Percentiles rank a stretch among this genome's conserved stretches.
Evolutionary conservation across 257 asterid genomes (phyloP).

Genomic region (Przewalskia tangutica): DNA sequence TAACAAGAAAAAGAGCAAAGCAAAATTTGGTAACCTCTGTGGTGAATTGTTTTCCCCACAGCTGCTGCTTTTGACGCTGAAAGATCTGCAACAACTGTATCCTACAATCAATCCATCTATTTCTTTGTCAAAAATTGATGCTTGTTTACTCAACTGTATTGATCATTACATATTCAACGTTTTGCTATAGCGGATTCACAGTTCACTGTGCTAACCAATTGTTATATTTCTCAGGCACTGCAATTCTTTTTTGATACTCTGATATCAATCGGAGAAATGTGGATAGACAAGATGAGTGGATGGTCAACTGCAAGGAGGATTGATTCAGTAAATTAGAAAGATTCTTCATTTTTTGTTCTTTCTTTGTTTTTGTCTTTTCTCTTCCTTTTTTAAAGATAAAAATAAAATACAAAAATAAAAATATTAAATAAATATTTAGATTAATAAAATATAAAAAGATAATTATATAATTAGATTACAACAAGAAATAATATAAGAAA

Average conservation of each 20-base stretch:
- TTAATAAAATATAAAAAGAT: too few relatives aligned
- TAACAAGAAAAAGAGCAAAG: not conserved
- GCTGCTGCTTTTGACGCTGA: slow-evolving; percentile 60
- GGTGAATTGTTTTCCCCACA: slow-evolving; percentile 19
- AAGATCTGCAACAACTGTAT: slow-evolving; percentile 48
- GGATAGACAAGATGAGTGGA: slow-evolving; percentile 73
- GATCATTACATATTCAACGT: not conserved
- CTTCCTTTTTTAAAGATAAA: too few relatives aligned
- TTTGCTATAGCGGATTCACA: not conserved
- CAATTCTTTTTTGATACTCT: slow-evolving; percentile 47
- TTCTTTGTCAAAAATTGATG: slow-evolving; percentile 31
- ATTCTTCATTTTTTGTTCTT: too few relatives aligned
- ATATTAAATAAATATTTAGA: too few relatives aligned
- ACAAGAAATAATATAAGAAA: too few relatives aligned
- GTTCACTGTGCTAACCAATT: not conserved
- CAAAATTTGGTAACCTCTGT: not conserved
- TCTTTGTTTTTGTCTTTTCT: too few relatives aligned
- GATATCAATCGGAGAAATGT: slow-evolving; percentile 62
- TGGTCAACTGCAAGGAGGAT: slow-evolving; percentile 41
- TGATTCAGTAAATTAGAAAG: slow-evolving; percentile 26
- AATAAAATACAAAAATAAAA: too few relatives aligned
- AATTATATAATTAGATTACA: too few relatives aligned
- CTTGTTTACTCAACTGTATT: not conserved
- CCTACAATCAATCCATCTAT: slow-evolving; percentile 27
- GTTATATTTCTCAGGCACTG: slow-evolving; percentile 38